Base-by-base conservation (phyloP, 441 rosid genomes). In the Populus hybrid region DNA sequence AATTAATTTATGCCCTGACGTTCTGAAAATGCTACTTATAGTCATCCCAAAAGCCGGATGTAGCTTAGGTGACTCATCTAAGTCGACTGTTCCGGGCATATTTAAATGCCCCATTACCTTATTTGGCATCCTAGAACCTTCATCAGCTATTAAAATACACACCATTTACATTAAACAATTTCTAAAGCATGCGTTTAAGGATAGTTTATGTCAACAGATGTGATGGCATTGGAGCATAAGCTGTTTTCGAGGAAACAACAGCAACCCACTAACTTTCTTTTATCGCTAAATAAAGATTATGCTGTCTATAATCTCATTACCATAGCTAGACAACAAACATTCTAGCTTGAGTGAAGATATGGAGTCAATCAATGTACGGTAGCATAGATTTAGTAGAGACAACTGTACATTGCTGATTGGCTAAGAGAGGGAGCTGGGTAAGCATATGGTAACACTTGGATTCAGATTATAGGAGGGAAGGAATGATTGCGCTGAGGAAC, bases 111-210 rank as follows among this genome's bases (percentile, higher is more conserved):
- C 73, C 86, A 84, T 86, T 85, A 80, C 85, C 83, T 35, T 76
- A 84, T 75, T 76, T 85, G 78, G 90, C 73, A 85, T 80, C 82
- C 91, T 76, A 83, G 88, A 88, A 87, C 75, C 84, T 86, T 91
- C 89, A n/a, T 69, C 77, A 63, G 24, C 66, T 77, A 67, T 77
- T 77, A 73, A 76, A 84, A 71, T 74, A 69, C 10, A 57, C 28
- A 35, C 46, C 80, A 74, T 77, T 69, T 69, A 57, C 36, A 75
- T 72, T 76, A 82, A 81, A 80, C 77, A 72, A 86, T 81, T 64
- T 71, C 57, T 69, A 77, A 85, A 83, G 88, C 82, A 80, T 85
- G 84, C 61, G 73, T 35, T 36, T 81, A 77, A 73, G 87, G 76
- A 74, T 76, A 76, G 63, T 76, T 78, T 77, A 76, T 59, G 40